Conservation (phyloP, 2,329 filamentous ascomycete species). For the Neonectria sp. region DNA sequence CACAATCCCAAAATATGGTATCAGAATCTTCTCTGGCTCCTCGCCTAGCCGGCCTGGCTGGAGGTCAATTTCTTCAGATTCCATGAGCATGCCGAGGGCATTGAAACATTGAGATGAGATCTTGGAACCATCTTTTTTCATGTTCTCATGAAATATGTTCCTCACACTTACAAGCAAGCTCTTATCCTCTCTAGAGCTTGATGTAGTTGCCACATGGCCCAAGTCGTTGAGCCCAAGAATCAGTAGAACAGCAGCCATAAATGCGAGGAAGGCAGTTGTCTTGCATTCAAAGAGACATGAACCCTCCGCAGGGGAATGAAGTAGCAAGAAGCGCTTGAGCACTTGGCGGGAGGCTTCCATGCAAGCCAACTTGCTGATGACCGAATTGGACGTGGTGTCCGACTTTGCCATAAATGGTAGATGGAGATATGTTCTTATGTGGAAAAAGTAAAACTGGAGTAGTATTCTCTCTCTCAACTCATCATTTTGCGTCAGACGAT, state of each 20-base stretch:
- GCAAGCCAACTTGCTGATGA: constrained; percentile 22
- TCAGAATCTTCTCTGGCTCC: constrained; percentile 7
- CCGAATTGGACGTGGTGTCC: background rate
- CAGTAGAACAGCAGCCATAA: constrained; percentile 20
- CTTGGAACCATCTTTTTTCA: constrained; percentile 11
- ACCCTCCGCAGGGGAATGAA: background rate
- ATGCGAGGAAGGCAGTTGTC: constrained; percentile 14
- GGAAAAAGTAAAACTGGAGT: constrained; percentile 20
- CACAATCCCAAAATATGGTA: constrained; percentile 23
- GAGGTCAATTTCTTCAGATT: background rate
- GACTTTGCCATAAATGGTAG: constrained; percentile 24
- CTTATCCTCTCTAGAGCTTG: background rate
- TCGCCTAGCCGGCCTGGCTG: too few relatives aligned
- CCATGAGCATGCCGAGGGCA: constrained; percentile 13
- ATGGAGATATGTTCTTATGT: constrained; percentile 9
- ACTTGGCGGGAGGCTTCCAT: constrained; percentile 13
- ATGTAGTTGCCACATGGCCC: background rate
- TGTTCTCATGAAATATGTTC: background rate
- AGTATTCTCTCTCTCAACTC: constrained; percentile 8
- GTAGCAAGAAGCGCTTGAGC: constrained; percentile 12
- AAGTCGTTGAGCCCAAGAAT: constrained; percentile 11
- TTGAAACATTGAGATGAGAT: constrained; percentile 16
- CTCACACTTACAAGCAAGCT: background rate
- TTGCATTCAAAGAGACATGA: constrained; percentile 21
- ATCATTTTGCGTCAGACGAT: background rate